These are phyloP conservation scores for Phytophthora pini DNA, from an alignment of 352 stramenopile species.

Conservation along the genomic window DNA sequence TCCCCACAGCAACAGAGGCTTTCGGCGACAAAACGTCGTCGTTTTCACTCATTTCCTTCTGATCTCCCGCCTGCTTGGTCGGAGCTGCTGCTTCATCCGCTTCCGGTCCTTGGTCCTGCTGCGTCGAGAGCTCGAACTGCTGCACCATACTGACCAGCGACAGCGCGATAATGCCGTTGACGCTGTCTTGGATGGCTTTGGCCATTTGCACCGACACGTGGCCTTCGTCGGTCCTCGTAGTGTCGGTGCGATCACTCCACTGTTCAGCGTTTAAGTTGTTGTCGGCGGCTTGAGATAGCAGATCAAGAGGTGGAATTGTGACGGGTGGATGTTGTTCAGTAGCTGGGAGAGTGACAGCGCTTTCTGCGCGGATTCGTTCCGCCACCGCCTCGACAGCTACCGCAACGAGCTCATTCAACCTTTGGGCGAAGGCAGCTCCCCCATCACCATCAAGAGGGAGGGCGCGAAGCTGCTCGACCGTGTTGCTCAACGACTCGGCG, in stretches of 20 bases:
- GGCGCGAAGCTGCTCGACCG: constrained; percentile 32
- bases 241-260: constrained; percentile 3
- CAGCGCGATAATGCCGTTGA: constrained; percentile 43
- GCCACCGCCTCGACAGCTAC: constrained; percentile 32
- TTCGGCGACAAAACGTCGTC: constrained; percentile 20
- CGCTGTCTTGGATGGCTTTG: constrained; percentile 43
- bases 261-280: constrained; percentile 16
- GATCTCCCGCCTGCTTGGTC: constrained; percentile 9
- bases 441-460: constrained; percentile 8
- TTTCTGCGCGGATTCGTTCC: constrained; percentile 24
- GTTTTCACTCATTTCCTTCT: constrained; percentile 3
- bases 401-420: constrained; percentile 37
- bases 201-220: constrained; percentile 45
- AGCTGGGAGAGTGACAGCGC: neutral
- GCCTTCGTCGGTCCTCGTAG: constrained; percentile 8
- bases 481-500: constrained; percentile 38
- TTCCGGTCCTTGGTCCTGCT: constrained; percentile 6
- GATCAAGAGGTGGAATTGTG: constrained; percentile 4
- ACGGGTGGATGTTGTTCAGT: neutral
- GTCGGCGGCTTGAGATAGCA: constrained; percentile 10
- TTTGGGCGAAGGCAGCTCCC: constrained; percentile 19
- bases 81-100: constrained; percentile 2
- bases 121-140: constrained; percentile 19
- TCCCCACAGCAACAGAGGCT: constrained; percentile 20
- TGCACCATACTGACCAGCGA: constrained; percentile 39